Evolutionary conservation across 805 yeast genomes (phyloP).

Genomic region (Allodekkera sacchari): DNA sequence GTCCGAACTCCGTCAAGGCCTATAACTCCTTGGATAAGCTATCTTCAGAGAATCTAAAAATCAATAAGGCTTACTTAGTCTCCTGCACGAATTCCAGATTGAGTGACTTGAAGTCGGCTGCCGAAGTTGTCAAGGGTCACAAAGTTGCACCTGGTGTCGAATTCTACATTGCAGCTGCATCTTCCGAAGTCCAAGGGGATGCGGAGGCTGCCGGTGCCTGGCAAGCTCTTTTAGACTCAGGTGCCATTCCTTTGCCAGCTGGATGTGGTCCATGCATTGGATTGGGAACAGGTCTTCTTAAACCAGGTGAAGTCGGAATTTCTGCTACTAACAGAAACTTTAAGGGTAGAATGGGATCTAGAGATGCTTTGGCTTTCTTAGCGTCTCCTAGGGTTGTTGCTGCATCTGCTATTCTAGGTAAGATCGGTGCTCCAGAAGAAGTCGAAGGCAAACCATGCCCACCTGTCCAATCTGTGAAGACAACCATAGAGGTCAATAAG

Average conservation of each 20-base stretch:
- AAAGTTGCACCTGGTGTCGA: slow-evolving; percentile 86
- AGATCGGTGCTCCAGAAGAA: slow-evolving; percentile 88
- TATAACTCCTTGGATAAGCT: slow-evolving; percentile 72
- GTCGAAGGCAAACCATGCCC: slow-evolving; percentile 51
- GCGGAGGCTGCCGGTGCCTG: slow-evolving; percentile 92
- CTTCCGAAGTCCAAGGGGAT: slow-evolving; percentile 84
- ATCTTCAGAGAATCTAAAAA: slow-evolving; percentile 61
- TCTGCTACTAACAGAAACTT: slow-evolving; percentile 98
- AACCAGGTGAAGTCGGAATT: slow-evolving; percentile 96
- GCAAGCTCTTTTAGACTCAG: slow-evolving; percentile 83
- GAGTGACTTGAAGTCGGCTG: slow-evolving; percentile 91
- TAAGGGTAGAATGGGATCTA: slow-evolving; percentile 98
- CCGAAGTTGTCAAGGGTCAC: slow-evolving; percentile 71
- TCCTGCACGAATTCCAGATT: slow-evolving; percentile 95
- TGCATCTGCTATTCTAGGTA: slow-evolving; percentile 93
- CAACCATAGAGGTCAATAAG: slow-evolving; percentile 27
- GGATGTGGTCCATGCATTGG: slow-evolving; percentile 99
- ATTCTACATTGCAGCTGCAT: slow-evolving; percentile 96
- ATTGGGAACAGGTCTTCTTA: slow-evolving; percentile 84
- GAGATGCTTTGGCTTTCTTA: slow-evolving; percentile 89
- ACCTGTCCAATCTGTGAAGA: slow-evolving; percentile 40
- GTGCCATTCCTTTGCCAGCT: slow-evolving; percentile 91
- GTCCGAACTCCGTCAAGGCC: slow-evolving; percentile 95
- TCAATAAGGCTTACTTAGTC: slow-evolving; percentile 94
- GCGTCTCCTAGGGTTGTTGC: slow-evolving; percentile 99